Percentiles rank a stretch among this genome's conserved stretches.
Conservation (phyloP, 225 moss, liverwort and hornwort species). For the Marchantia polymorpha region DNA sequence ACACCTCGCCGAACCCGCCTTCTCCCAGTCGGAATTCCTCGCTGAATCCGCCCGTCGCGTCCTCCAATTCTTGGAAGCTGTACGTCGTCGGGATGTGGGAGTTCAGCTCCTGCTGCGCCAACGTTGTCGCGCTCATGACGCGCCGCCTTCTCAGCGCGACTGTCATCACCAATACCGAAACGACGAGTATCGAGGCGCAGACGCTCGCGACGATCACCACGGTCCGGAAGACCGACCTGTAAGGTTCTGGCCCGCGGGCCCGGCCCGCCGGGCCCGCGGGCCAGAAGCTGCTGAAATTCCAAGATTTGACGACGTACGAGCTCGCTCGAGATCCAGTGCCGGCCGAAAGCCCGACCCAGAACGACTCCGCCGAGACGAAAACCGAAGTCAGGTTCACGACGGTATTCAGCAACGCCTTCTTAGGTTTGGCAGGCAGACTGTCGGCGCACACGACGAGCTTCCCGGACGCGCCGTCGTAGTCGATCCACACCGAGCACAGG, state of each 20-base stretch:
- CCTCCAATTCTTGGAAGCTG: not conserved
- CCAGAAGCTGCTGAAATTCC: constrained; percentile 6
- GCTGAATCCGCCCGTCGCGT: too few relatives aligned
- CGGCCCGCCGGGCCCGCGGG: not conserved
- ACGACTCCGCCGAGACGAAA: not conserved
- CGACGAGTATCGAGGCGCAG: not conserved
- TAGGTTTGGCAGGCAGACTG: not conserved
- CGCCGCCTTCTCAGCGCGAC: not conserved
- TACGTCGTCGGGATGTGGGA: too few relatives aligned
- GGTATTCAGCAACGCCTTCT: not conserved
- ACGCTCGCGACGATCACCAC: too few relatives aligned
- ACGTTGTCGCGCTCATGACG: too few relatives aligned
- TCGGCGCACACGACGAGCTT: constrained; percentile 23
- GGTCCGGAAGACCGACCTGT: too few relatives aligned
- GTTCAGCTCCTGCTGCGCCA: not conserved
- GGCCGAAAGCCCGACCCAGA: too few relatives aligned
- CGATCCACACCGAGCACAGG: constrained; percentile 18
- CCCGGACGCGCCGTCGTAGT: constrained; percentile 19
- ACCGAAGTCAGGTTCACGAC: constrained; percentile 1
- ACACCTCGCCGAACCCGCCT: not conserved
- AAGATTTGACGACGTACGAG: constrained; percentile 9
- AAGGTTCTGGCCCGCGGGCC: too few relatives aligned
- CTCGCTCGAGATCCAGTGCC: not conserved
- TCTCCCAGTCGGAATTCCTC: not conserved
- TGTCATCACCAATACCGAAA: not conserved